Evolutionary conservation across 1,139 yeast genomes (phyloP).

Genomic region (Kurtzmaniella quercitrusa): DNA sequence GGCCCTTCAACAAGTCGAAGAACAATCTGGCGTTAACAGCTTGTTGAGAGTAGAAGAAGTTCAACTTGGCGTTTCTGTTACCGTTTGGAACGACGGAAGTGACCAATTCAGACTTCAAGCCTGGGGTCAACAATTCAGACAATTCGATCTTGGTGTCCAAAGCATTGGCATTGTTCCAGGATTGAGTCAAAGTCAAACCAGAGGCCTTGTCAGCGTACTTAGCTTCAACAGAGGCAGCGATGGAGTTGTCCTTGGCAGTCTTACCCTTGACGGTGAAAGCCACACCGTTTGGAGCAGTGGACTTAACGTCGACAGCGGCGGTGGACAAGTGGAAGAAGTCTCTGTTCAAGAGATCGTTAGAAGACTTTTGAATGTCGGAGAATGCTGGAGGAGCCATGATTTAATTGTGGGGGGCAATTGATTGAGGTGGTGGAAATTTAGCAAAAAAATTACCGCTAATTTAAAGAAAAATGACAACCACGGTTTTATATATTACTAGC

Average conservation of each 20-base stretch:
- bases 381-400: constrained; percentile 64
- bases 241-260: constrained; percentile 76
- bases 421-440: not conserved
- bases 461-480: constrained; percentile 7
- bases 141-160: constrained; percentile 92
- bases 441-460: constrained; percentile 8
- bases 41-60: constrained; percentile 89
- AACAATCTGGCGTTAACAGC: constrained; percentile 92
- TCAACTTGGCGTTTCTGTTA: constrained; percentile 85
- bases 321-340: constrained; percentile 93
- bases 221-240: constrained; percentile 88
- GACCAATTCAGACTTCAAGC: constrained; percentile 88
- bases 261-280: constrained; percentile 93
- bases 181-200: constrained; percentile 92
- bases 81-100: constrained; percentile 87
- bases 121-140: constrained; percentile 89
- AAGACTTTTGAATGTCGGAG: constrained; percentile 85
- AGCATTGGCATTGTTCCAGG: constrained; percentile 94
- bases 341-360: constrained; percentile 83
- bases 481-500: constrained; percentile 1
- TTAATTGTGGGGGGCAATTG: constrained; percentile 3
- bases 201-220: constrained; percentile 91
- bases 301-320: constrained; percentile 84
- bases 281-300: constrained; percentile 95
- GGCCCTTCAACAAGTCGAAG: constrained; percentile 94